Percentiles rank a stretch among this genome's conserved stretches.
Conservation (phyloP, 768 basidiomycete species). For the Pleurotus giganteus region DNA sequence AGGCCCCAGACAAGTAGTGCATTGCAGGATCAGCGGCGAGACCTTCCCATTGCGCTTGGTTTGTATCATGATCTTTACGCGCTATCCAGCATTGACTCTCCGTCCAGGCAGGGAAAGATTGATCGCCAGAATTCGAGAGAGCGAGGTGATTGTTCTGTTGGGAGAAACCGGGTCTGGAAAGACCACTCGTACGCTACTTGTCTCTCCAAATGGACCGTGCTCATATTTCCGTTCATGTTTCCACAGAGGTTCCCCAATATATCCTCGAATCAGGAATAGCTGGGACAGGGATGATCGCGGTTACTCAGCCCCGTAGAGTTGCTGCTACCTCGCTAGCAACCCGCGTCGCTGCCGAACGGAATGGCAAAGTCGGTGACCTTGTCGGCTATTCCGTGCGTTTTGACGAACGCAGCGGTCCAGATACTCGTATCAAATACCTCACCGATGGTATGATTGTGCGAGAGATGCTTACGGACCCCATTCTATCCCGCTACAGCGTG, state of each 20-base stretch:
- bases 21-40: conserved; percentile 62
- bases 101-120: conserved; percentile 70
- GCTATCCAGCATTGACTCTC: conserved; percentile 1
- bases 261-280: conserved; percentile 80
- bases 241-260: conserved; percentile 92
- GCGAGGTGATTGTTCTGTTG: conserved; percentile 85
- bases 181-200: conserved; percentile 82
- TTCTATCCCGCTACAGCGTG: conserved; percentile 80
- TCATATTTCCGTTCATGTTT: not conserved
- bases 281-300: conserved; percentile 73
- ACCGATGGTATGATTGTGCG: conserved; percentile 98
- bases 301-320: conserved; percentile 94
- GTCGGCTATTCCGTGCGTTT: conserved; percentile 98
- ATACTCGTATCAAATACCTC: conserved; percentile 91
- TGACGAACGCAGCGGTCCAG: conserved; percentile 70
- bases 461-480: conserved; percentile 79
- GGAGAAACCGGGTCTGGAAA: conserved; percentile 99
- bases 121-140: conserved; percentile 65
- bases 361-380: conserved; percentile 62
- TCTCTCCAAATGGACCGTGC: not conserved
- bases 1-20: conserved; percentile 17
- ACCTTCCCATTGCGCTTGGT: conserved; percentile 83
- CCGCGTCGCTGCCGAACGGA: conserved; percentile 86
- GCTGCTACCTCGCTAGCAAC: conserved; percentile 93
- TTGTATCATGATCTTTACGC: conserved; percentile 13